Base-by-base conservation (phyloP, 768 basidiomycete genomes). In the Hypholoma fasciculare region DNA sequence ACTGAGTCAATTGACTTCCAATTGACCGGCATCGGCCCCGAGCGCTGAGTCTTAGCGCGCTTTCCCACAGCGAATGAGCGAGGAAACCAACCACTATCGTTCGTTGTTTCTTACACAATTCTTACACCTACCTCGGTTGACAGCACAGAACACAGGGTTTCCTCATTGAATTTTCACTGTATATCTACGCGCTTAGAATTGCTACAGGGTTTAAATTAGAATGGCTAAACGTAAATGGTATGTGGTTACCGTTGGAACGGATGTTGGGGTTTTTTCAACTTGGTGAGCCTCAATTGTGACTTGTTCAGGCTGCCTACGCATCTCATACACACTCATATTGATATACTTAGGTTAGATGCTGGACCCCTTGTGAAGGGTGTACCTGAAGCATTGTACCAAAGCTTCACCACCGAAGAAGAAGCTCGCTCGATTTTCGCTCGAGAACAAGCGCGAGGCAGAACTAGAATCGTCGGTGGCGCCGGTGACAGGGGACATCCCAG, bases 301-400 rank as follows among this genome's bases (percentile, higher is more conserved):
- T 49, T 16, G 7, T 8, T 27, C 49, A 40, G 43, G 8, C 37
- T 52, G 30, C 16, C 44, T 47, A 5, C 36, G 16, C 12, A 43
- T 14, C 26, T 50, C n/a, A 34, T 49, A 16, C 30, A 16, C 49
- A 23, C 34, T 30, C 23, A 36, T 42, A 8, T 34, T 14, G 16
- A 17, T 23, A 37, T 51, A n/a, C n/a, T n/a, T n/a, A 85, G 84
- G 84, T 65, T 77, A 9, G 77, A 82, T 63, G 76, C 74, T 16
- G 72, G 68, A 1, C 74, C 78, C 7, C 71, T 79, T 52, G 78
- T 81, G 11, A 75, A 63, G 52, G 72, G 76, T 4, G 73, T 84
- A 9, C 69, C 78, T 8, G 76, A 75, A 36, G 67, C 80, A 2
- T 59, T 78, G 6, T 66, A 75, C 61, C 75, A 85, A 57, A 71